Conservation (phyloP, 2,329 filamentous ascomycete species). For the Aspergillus hortae region DNA sequence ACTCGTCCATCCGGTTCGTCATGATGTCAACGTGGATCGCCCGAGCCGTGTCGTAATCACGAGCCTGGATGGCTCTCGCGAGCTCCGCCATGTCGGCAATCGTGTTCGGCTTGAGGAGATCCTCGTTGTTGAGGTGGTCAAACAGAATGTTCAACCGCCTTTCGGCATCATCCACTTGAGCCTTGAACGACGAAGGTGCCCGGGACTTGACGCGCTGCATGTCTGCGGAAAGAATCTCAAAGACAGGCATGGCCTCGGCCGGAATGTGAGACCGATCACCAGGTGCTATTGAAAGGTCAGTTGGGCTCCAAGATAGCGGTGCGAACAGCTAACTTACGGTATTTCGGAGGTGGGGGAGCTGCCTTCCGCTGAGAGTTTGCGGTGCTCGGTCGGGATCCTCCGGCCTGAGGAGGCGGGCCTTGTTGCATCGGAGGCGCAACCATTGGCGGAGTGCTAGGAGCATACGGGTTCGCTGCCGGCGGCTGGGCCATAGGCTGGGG, state of each 20-base stretch:
- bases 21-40: slow-evolving; percentile 72
- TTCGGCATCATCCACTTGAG: slow-evolving; percentile 89
- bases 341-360: slow-evolving; percentile 55
- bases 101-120: slow-evolving; percentile 76
- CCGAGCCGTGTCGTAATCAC: slow-evolving; percentile 66
- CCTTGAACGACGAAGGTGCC: slow-evolving; percentile 80
- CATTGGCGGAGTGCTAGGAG: slow-evolving; percentile 47
- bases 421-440: slow-evolving; percentile 27
- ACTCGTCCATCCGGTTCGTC: slow-evolving; percentile 73
- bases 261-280: slow-evolving; percentile 92
- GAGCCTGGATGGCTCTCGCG: slow-evolving; percentile 62
- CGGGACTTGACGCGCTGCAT: slow-evolving; percentile 84
- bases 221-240: slow-evolving; percentile 75
- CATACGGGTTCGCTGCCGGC: slow-evolving; percentile 41
- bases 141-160: slow-evolving; percentile 92
- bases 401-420: slow-evolving; percentile 35
- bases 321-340: slow-evolving; percentile 54
- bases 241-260: slow-evolving; percentile 68
- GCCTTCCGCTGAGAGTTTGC: slow-evolving; percentile 49
- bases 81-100: slow-evolving; percentile 46
- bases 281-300: slow-evolving; percentile 41
- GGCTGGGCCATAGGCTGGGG: slow-evolving; percentile 44
- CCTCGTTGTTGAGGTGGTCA: slow-evolving; percentile 94
- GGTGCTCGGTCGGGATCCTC: slow-evolving; percentile 45
- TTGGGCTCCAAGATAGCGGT: background rate